Percentiles rank a stretch among this genome's conserved stretches.
Evolutionary conservation across 139 green algal species (phyloP).

Genomic region (Trebouxia sp.): DNA sequence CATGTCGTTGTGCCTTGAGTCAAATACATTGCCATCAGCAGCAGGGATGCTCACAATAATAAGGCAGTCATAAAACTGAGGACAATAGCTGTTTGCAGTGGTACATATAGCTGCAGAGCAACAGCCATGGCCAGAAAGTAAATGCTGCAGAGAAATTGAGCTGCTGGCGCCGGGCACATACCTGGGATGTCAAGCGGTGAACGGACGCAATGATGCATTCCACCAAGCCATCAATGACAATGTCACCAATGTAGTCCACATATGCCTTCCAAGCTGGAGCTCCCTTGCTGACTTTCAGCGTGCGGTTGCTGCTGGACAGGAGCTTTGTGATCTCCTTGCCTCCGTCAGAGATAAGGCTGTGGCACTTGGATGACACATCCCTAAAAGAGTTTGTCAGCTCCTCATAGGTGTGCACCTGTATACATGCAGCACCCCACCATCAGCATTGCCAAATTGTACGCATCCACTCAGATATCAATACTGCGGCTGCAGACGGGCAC

Average conservation of each 20-base stretch:
- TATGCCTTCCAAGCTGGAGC: conserved; percentile 75
- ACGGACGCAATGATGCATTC: conserved; percentile 66
- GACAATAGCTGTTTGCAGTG: too few relatives aligned
- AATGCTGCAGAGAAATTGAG: too few relatives aligned
- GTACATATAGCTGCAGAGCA: too few relatives aligned
- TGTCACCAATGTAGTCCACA: conserved; percentile 79
- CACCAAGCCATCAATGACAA: conserved; percentile 82
- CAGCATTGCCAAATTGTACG: background rate
- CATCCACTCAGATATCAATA: too few relatives aligned
- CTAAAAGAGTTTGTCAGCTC: conserved; percentile 69
- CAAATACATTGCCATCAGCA: too few relatives aligned
- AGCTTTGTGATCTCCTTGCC: conserved; percentile 66
- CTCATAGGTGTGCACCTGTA: conserved; percentile 69
- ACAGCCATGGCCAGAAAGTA: too few relatives aligned
- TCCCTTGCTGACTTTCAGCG: conserved; percentile 79
- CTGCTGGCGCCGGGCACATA: background rate
- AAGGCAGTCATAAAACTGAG: too few relatives aligned
- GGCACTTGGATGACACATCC: conserved; percentile 36
- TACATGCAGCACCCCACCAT: background rate
- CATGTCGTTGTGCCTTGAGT: too few relatives aligned
- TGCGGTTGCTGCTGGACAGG: conserved; percentile 71
- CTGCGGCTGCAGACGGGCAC: background rate
- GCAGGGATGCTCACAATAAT: too few relatives aligned
- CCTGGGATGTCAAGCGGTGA: conserved; percentile 46
- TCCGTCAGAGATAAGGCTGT: conserved; percentile 32